These are phyloP conservation scores for Heracleum sosnowskyi DNA, from an alignment of 129 eudicot genomes.

Conservation along the genomic window DNA sequence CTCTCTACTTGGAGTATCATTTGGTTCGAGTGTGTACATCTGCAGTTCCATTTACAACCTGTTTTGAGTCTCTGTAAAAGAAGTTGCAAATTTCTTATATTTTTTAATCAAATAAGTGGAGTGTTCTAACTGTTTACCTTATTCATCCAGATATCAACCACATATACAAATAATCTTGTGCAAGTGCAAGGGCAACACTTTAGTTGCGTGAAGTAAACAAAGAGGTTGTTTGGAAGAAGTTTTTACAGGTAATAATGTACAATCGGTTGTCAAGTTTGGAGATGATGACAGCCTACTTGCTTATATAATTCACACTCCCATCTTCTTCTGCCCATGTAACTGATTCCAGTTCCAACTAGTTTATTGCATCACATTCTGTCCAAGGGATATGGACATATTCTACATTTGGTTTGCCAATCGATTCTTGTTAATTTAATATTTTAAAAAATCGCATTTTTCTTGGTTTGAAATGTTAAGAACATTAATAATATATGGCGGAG, in stretches of 20 bases:
- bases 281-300: background rate
- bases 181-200: no score
- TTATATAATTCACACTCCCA: background rate
- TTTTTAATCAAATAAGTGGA: no score
- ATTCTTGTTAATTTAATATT: no score
- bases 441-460: no score
- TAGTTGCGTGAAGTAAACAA: background rate
- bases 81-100: background rate
- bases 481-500: background rate
- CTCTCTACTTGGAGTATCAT: no score
- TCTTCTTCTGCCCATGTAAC: background rate
- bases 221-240: background rate
- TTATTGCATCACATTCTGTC: background rate
- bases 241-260: background rate
- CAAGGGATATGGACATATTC: background rate
- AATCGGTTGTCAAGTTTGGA: background rate
- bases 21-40: no score
- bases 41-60: no score
- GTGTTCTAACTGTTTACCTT: background rate
- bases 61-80: background rate
- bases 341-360: background rate
- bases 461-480: background rate
- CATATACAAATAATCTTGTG: no score
- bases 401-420: background rate
- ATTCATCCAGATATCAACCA: no score